Evolutionary conservation across 345 rosid species (phyloP).

Genomic region (Eutrema heterophyllum): DNA sequence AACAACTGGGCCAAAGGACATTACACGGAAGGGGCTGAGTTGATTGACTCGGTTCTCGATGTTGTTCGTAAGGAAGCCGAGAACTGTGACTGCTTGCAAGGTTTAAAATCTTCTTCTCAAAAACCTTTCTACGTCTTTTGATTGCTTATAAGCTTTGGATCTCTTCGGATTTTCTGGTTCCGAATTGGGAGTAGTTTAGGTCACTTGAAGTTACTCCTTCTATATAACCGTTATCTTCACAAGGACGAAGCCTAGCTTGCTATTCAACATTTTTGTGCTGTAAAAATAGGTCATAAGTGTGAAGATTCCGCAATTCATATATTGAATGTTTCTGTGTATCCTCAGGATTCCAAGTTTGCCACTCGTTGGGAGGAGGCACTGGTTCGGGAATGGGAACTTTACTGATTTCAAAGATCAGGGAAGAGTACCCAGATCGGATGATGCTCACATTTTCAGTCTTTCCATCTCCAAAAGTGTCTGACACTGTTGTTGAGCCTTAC

Average conservation of each 20-base stretch:
- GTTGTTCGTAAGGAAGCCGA: conserved; percentile 11
- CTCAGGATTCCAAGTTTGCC: conserved; percentile 54
- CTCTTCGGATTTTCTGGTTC: no score
- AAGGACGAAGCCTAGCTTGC: no score
- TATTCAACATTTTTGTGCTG: no score
- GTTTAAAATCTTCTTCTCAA: not conserved
- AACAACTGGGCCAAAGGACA: conserved; percentile 17
- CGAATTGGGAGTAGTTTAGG: no score
- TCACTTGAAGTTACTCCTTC: no score
- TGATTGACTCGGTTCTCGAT: conserved; percentile 13
- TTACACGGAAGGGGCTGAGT: conserved; percentile 8
- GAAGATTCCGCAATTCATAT: not conserved
- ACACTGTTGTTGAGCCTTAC: conserved; percentile 56
- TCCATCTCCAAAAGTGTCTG: conserved; percentile 55
- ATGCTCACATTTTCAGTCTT: conserved; percentile 57
- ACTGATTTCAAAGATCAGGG: conserved; percentile 52
- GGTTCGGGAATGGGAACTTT: conserved; percentile 59
- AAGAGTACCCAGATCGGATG: conserved; percentile 55
- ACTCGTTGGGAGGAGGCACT: conserved; percentile 51
- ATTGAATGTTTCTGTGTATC: not conserved
- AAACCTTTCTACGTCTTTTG: not conserved
- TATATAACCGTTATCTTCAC: no score
- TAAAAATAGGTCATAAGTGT: no score
- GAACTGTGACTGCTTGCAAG: conserved; percentile 12
- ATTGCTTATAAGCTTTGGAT: not conserved